phyloP scores from a whole-genome alignment of 2,329 filamentous ascomycete genomes.

The Bipolaris bicolor region DNA sequence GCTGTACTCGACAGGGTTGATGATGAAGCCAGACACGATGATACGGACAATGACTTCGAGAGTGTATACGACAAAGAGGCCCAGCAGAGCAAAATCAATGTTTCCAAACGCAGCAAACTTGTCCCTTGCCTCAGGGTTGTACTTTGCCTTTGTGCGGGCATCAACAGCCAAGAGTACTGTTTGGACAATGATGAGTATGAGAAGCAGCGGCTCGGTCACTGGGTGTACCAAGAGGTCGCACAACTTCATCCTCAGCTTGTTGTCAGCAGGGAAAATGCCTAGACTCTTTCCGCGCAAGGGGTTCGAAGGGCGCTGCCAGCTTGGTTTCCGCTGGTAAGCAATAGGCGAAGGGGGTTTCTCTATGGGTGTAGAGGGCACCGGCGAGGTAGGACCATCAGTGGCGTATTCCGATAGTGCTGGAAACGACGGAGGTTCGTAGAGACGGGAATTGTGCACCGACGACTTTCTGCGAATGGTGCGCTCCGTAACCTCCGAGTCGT shows the following conservation, averaged over 20 bases:
- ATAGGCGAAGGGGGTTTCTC: slow-evolving; percentile 50
- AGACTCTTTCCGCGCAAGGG: slow-evolving; percentile 86
- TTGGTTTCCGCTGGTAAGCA: slow-evolving; percentile 23
- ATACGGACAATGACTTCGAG: slow-evolving; percentile 81
- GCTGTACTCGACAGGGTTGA: slow-evolving; percentile 91
- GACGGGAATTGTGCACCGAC: slow-evolving; percentile 60
- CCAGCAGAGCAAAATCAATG: slow-evolving; percentile 82
- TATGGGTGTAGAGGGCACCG: slow-evolving; percentile 35
- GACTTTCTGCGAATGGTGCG: slow-evolving; percentile 69
- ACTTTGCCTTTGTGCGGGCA: slow-evolving; percentile 73
- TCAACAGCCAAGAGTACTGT: slow-evolving; percentile 87
- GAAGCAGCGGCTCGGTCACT: slow-evolving; percentile 82
- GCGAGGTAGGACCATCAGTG: slow-evolving; percentile 49
- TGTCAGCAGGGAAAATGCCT: slow-evolving; percentile 82
- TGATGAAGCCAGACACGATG: slow-evolving; percentile 89
- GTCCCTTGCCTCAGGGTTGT: slow-evolving; percentile 55
- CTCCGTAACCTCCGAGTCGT: slow-evolving; percentile 84
- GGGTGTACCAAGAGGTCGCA: slow-evolving; percentile 88
- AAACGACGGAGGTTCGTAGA: slow-evolving; percentile 59
- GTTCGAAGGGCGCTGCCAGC: slow-evolving; percentile 62
- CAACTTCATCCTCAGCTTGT: slow-evolving; percentile 72
- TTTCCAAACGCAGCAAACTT: slow-evolving; percentile 69
- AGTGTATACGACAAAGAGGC: slow-evolving; percentile 87
- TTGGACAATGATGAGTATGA: slow-evolving; percentile 87
- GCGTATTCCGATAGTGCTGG: slow-evolving; percentile 60